Evolutionary conservation across 768 basidiomycete species (phyloP).

Genomic region (Mycena sanguinolenta): DNA sequence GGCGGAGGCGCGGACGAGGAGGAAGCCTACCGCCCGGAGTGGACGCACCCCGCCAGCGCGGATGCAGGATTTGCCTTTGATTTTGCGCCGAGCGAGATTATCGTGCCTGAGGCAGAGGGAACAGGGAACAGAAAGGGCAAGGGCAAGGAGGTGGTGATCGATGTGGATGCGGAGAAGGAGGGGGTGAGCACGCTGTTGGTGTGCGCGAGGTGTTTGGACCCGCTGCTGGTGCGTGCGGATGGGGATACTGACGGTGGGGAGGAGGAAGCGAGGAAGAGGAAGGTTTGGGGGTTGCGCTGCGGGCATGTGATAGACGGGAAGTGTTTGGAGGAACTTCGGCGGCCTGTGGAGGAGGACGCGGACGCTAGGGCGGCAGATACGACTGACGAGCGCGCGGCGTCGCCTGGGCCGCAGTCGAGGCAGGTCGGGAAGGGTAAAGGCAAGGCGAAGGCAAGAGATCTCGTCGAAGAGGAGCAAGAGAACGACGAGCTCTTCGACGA

Average conservation of each 20-base stretch:
- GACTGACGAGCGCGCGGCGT: background rate
- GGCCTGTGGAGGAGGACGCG: conserved; percentile 46
- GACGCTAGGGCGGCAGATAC: background rate
- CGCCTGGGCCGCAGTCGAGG: conserved; percentile 13
- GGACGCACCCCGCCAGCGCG: conserved; percentile 72
- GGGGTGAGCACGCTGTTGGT: conserved; percentile 63
- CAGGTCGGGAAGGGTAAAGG: conserved; percentile 59
- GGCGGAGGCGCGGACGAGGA: conserved; percentile 51
- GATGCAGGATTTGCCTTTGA: conserved; percentile 78
- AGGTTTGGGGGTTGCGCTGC: conserved; percentile 81
- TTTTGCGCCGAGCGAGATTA: conserved; percentile 62
- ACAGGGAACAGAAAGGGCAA: conserved; percentile 29
- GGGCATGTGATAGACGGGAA: conserved; percentile 87
- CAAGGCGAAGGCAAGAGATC: conserved; percentile 54
- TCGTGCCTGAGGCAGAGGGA: conserved; percentile 39
- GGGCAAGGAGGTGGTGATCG: conserved; percentile 42
- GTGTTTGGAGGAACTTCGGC: conserved; percentile 72
- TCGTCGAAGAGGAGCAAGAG: conserved; percentile 24
- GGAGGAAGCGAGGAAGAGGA: conserved; percentile 58
- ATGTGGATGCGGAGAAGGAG: conserved; percentile 64
- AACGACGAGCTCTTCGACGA: conserved; percentile 17
- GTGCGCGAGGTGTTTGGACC: conserved; percentile 77
- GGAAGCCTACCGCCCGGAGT: conserved; percentile 66
- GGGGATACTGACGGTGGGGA: conserved; percentile 58
- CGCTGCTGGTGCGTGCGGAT: conserved; percentile 67